Evolutionary conservation across 2,329 filamentous ascomycete genomes (phyloP).

Genomic region (Ceratocystis albifundus): DNA sequence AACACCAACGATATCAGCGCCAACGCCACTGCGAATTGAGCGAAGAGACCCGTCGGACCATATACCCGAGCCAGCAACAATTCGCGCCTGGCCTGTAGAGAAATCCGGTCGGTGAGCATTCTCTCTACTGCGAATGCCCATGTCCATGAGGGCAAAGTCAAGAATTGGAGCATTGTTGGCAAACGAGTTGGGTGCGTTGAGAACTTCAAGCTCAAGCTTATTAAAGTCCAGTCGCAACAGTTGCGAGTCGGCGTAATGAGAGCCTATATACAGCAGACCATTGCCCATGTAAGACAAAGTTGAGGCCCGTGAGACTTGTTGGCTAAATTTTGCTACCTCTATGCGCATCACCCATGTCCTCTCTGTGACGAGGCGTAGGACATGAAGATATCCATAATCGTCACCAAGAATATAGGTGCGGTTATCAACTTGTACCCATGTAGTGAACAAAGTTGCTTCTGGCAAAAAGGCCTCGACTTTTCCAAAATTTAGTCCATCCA

Average conservation of each 20-base stretch:
- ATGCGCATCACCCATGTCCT: conserved; percentile 59
- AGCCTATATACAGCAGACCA: conserved; percentile 71
- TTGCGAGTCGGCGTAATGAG: conserved; percentile 86
- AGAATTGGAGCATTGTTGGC: conserved; percentile 79
- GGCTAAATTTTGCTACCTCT: conserved; percentile 52
- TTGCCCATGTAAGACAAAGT: conserved; percentile 66
- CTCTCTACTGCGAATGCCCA: conserved; percentile 59
- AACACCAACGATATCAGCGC: conserved; percentile 74
- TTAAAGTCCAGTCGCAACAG: conserved; percentile 49
- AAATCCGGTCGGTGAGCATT: conserved; percentile 66
- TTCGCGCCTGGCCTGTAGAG: conserved; percentile 83
- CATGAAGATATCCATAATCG: conserved; percentile 74
- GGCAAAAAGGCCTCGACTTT: conserved; percentile 53
- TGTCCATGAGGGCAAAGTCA: conserved; percentile 92
- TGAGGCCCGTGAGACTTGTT: conserved; percentile 59
- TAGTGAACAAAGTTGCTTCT: conserved; percentile 75
- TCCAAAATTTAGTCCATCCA: conserved; percentile 63
- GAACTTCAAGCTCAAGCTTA: conserved; percentile 43
- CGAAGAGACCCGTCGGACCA: conserved; percentile 79
- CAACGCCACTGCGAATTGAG: conserved; percentile 86
- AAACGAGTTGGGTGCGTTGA: conserved; percentile 54
- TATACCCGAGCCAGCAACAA: conserved; percentile 85
- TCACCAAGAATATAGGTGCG: conserved; percentile 81
- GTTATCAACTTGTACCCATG: conserved; percentile 76
- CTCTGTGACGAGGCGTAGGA: conserved; percentile 65